phyloP scores from a whole-genome alignment of 306 rosid genomes.

The Parietaria judaica region DNA sequence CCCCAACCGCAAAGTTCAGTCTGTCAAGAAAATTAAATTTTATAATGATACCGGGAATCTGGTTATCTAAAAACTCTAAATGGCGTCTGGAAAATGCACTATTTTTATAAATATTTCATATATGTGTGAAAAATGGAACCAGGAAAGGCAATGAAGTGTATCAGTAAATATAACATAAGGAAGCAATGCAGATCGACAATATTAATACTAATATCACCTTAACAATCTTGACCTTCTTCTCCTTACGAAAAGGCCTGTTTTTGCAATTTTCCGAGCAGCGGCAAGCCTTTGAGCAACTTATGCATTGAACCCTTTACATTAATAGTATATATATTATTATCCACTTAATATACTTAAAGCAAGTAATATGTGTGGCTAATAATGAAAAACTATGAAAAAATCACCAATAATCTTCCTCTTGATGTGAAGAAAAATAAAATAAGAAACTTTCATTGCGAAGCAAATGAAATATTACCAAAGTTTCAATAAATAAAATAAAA shows the following conservation, averaged over 20 bases:
- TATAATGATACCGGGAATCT: neutral
- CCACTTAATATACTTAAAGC: neutral
- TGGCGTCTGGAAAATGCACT: too few relatives aligned
- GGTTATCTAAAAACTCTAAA: neutral
- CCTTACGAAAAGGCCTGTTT: conserved; percentile 91
- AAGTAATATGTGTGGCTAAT: too few relatives aligned
- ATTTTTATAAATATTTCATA: too few relatives aligned
- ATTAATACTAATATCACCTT: conserved; percentile 41
- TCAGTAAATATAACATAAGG: conserved; percentile 1
- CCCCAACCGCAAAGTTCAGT: conserved; percentile 97
- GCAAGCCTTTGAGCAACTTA: conserved; percentile 93
- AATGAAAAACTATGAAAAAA: too few relatives aligned
- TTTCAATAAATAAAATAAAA: neutral
- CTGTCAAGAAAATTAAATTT: conserved; percentile 30
- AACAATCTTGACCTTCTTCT: conserved; percentile 64
- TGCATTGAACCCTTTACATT: conserved; percentile 74
- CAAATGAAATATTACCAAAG: too few relatives aligned
- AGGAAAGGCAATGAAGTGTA: conserved; percentile 6
- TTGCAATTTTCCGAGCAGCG: conserved; percentile 68
- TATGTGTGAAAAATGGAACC: neutral
- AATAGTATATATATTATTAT: neutral
- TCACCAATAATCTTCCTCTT: neutral
- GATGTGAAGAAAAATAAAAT: neutral
- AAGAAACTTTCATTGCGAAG: neutral
- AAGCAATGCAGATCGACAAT: neutral